Evolutionary conservation across 768 basidiomycete genomes (phyloP).

Genomic region (Guyanaporus albipodus): DNA sequence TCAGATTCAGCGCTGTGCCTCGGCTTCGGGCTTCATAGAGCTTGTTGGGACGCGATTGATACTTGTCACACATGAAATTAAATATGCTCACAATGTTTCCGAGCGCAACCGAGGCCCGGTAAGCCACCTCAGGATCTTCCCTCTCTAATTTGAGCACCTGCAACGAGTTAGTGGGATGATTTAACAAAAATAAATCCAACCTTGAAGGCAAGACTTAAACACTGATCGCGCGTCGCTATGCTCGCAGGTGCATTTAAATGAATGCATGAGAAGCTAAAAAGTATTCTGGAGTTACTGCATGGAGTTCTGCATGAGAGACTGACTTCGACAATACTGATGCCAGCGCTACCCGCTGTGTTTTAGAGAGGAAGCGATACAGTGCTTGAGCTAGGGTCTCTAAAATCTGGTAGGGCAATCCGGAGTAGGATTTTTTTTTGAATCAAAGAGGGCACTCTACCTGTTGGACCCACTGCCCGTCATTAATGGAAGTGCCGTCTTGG

Average conservation of each 20-base stretch:
- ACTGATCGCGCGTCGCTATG: constrained; percentile 36
- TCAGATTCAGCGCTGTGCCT: constrained; percentile 30
- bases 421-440: constrained; percentile 2
- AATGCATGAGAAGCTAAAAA: constrained; percentile 61
- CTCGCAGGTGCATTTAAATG: constrained; percentile 42
- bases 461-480: constrained; percentile 47
- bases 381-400: constrained; percentile 49
- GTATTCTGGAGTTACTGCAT: constrained; percentile 1
- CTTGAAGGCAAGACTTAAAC: constrained; percentile 43
- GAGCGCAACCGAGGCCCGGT: constrained; percentile 67
- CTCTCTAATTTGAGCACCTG: constrained; percentile 38
- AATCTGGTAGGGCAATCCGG: constrained; percentile 41
- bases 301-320: constrained; percentile 27
- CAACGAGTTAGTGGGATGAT: constrained; percentile 4
- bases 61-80: neutral
- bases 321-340: constrained; percentile 89
- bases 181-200: constrained; percentile 30
- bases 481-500: constrained; percentile 46
- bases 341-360: constrained; percentile 69
- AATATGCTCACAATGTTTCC: constrained; percentile 60
- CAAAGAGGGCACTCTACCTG: constrained; percentile 37
- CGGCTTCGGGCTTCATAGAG: constrained; percentile 44
- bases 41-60: constrained; percentile 32
- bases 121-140: constrained; percentile 63
- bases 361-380: constrained; percentile 55